Evolutionary conservation across 2,329 filamentous ascomycete genomes (phyloP).

Genomic region (Penicillium sumatraense): DNA sequence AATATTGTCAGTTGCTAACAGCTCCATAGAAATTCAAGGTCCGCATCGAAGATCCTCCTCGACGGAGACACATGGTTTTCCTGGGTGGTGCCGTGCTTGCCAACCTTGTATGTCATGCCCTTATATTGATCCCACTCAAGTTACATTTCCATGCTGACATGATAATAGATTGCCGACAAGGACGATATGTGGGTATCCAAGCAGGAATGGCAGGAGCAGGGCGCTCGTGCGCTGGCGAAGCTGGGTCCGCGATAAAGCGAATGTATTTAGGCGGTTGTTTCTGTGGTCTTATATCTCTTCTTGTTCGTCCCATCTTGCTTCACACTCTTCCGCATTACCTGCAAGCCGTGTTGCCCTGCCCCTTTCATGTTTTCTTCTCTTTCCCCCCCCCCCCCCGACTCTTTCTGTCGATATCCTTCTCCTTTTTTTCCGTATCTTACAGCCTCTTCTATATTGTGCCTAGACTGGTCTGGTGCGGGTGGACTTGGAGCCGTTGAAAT

Average conservation of each 20-base stretch:
- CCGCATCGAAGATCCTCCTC: conserved; percentile 94
- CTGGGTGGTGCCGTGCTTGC: conserved; percentile 93
- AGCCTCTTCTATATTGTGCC: conserved; percentile 25
- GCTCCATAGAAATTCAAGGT: conserved; percentile 89
- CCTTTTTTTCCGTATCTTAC: conserved; percentile 17
- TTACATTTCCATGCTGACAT: conserved; percentile 18
- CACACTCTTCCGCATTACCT: conserved; percentile 21
- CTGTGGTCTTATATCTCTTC: conserved; percentile 17
- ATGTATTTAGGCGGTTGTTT: conserved; percentile 23
- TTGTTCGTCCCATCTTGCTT: conserved; percentile 21
- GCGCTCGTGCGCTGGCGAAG: conserved; percentile 82
- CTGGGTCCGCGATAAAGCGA: conserved; percentile 76
- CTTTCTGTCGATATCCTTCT: conserved; percentile 24
- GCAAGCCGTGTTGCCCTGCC: conserved; percentile 21
- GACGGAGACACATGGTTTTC: conserved; percentile 99
- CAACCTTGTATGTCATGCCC: conserved; percentile 73
- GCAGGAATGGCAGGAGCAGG: conserved; percentile 95
- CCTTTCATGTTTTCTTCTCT: conserved; percentile 9
- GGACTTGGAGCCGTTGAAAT: conserved; percentile 23
- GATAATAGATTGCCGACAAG: conserved; percentile 83
- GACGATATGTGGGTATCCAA: conserved; percentile 99
- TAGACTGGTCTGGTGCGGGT: conserved; percentile 30
- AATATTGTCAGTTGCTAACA: conserved; percentile 2
- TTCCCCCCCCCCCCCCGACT: conserved; percentile 4
- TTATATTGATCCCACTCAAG: background rate